These are phyloP conservation scores for Aspergillus puulaauensis DNA, from an alignment of 2,329 filamentous ascomycete genomes.

Conservation along the genomic window DNA sequence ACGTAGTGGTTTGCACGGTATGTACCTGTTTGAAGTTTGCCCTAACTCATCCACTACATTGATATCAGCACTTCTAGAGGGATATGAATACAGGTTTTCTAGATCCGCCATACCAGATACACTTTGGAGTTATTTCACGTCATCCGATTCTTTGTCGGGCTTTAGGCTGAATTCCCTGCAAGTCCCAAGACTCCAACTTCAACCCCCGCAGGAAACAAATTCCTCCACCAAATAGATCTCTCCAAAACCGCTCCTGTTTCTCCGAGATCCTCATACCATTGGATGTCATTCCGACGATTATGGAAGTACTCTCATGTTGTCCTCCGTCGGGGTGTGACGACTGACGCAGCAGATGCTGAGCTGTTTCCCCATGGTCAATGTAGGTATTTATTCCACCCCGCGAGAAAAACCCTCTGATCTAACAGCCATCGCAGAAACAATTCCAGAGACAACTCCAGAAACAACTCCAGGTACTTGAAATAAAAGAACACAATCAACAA, in stretches of 20 bases:
- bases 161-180: conserved; percentile 14
- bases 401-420: neutral
- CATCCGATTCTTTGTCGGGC: neutral
- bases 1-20: neutral
- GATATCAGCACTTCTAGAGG: too few species aligned
- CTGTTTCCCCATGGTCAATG: neutral
- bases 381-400: neutral
- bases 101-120: too few species aligned
- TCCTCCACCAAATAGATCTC: conserved; percentile 6
- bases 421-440: neutral
- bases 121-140: too few species aligned
- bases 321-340: neutral
- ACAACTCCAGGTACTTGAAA: neutral
- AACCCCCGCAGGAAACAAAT: neutral
- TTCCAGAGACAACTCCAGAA: neutral
- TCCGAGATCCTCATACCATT: neutral
- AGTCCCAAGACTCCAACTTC: neutral
- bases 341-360: neutral
- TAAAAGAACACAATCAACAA: conserved; percentile 12
- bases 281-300: neutral
- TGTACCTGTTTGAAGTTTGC: neutral
- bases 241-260: neutral
- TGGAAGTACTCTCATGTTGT: neutral
- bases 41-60: too few species aligned
- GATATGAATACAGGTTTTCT: too few species aligned